Evolutionary conservation across 768 basidiomycete species (phyloP).

Genomic region (Leucocoprinus leucothites): DNA sequence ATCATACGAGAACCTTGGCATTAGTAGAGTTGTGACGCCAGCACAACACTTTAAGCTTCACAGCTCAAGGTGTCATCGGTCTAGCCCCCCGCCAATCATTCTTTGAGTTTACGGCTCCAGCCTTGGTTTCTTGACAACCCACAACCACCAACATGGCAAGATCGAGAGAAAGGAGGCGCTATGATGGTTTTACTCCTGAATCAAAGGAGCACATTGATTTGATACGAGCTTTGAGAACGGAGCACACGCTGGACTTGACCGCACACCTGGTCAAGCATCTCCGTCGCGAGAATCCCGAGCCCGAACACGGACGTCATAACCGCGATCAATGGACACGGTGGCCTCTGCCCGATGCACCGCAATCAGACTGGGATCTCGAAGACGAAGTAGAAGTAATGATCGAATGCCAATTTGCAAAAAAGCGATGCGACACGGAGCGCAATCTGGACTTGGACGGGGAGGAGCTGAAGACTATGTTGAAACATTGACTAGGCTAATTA

Average conservation of each 20-base stretch:
- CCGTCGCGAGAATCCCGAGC: not conserved
- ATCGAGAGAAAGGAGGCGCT: not conserved
- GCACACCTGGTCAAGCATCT: not conserved
- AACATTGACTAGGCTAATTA: not conserved
- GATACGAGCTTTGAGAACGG: not conserved
- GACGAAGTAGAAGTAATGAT: not conserved
- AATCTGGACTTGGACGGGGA: not conserved
- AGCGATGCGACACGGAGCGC: not conserved
- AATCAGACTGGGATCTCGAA: not conserved
- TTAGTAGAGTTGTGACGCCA: too few relatives aligned
- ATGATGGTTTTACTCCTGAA: not conserved
- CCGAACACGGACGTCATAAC: not conserved
- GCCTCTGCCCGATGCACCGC: not conserved
- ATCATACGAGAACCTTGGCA: not conserved
- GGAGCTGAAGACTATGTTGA: constrained; percentile 2
- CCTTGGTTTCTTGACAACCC: not conserved
- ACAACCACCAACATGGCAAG: not conserved
- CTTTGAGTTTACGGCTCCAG: too few relatives aligned
- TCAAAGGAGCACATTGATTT: not conserved
- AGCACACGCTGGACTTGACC: not conserved
- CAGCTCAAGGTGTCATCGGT: too few relatives aligned
- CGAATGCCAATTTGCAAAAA: not conserved
- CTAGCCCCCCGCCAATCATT: too few relatives aligned
- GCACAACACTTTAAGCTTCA: too few relatives aligned
- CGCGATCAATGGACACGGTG: constrained; percentile 5